Conservation (phyloP, 495 filamentous ascomycete genomes). For the Parathielavia hyrcaniae region DNA sequence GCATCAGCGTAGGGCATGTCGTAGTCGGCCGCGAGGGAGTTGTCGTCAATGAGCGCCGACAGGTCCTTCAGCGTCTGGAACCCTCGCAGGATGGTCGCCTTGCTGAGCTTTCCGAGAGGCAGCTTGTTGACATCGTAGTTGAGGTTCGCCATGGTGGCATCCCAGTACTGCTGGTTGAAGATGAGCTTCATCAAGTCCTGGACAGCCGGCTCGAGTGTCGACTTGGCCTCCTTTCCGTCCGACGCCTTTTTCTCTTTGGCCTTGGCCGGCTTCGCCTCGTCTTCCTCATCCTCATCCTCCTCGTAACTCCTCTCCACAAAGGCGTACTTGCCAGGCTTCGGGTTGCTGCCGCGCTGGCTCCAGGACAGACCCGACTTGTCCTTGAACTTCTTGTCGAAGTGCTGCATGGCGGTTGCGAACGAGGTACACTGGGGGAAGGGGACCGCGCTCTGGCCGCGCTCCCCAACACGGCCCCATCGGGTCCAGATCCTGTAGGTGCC, state of each 20-base stretch:
- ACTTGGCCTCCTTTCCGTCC: constrained; percentile 38
- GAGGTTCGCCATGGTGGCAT: constrained; percentile 57
- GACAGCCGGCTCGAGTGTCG: constrained; percentile 50
- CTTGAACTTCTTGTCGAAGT: constrained; percentile 71
- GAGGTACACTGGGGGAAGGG: constrained; percentile 42
- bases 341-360: constrained; percentile 53
- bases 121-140: constrained; percentile 74
- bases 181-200: constrained; percentile 71
- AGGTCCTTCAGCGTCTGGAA: constrained; percentile 70
- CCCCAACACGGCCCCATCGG: constrained; percentile 75
- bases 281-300: constrained; percentile 58
- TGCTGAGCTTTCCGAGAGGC: constrained; percentile 77
- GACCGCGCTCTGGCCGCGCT: constrained; percentile 53
- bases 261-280: constrained; percentile 38
- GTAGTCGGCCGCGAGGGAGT: constrained; percentile 44
- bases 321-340: constrained; percentile 63
- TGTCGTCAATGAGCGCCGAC: constrained; percentile 53
- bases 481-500: constrained; percentile 53
- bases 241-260: constrained; percentile 36
- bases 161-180: constrained; percentile 68
- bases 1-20: constrained; percentile 33
- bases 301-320: constrained; percentile 67
- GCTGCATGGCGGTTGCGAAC: constrained; percentile 39
- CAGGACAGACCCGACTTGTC: constrained; percentile 67
- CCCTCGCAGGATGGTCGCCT: constrained; percentile 61